Evolutionary conservation across 768 basidiomycete species (phyloP), one percentile per base, ranked within the genome.

Genomic region (Boletus eberwhitei): DNA sequence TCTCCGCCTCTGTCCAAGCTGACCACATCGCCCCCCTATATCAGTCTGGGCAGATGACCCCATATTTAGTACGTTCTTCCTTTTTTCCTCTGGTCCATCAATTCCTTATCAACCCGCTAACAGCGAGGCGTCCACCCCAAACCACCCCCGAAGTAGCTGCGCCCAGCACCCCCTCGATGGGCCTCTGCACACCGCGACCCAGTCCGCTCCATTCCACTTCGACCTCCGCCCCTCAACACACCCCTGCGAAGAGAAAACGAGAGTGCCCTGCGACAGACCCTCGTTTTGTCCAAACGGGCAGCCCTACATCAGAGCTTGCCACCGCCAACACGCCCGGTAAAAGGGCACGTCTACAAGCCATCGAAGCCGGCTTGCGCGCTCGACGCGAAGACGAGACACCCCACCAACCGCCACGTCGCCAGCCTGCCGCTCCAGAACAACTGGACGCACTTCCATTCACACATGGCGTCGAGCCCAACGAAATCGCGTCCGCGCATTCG

Each of bases 1-100:
- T 26, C n/a, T 36, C 8, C 17, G 5, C 17, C 22, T 11, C 47
- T 29, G 32, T 8, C 35, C 29, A 35, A 6, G 29, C 41, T 59
- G 21, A 57, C 51, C 22, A 16, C 16, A 24, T 35, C 31, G 8
- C n/a, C 45, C 49, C 37, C 50, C 31, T 47, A 17, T 49, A 40
- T 36, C 54, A 75, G 74, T 58, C 22, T 75, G 74, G 74, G 62
- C 43, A 26, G 66, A 74, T 19, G 64, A 73, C 38, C 58, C 58
- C 21, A 56, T 59, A 17, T 57, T 59, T 45, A 13, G 63, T 59
- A 48, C 14, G 44, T n/a, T 16, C 12, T 13, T 42, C 34, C 12
- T 39, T 38, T 47, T 24, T 5, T 21, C 16, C 9, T 29, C 3
- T 19, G 13, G 21, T 21, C 2, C 29, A 11, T 35, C 11, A 16